Evolutionary conservation across 129 eudicot genomes (phyloP).

Genomic region (Heracleum sosnowskyi): DNA sequence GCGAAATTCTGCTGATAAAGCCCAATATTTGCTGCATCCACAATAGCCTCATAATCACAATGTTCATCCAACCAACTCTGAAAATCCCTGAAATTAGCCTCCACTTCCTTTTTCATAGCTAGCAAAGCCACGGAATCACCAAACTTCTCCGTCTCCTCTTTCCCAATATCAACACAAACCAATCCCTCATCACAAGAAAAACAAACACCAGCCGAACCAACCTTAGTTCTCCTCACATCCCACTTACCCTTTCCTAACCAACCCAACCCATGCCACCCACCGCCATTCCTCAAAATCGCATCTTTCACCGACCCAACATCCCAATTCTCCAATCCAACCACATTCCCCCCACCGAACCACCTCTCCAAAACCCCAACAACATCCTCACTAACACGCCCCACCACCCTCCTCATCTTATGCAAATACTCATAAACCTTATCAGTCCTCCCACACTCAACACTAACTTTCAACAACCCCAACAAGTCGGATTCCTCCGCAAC

Average conservation of each 20-base stretch:
- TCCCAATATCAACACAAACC: constrained; percentile 78
- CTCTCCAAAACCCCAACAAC: constrained; percentile 37
- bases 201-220: constrained; percentile 47
- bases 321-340: constrained; percentile 31
- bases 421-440: constrained; percentile 77
- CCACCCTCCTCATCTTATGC: constrained; percentile 59
- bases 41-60: constrained; percentile 63
- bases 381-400: constrained; percentile 45
- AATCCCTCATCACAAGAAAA: constrained; percentile 49
- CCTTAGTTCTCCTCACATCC: constrained; percentile 35
- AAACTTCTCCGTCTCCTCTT: constrained; percentile 67
- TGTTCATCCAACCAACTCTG: constrained; percentile 76
- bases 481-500: constrained; percentile 57
- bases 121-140: constrained; percentile 59
- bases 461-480: constrained; percentile 60
- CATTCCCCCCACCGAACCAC: constrained; percentile 61
- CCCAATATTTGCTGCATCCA: constrained; percentile 94
- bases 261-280: constrained; percentile 99
- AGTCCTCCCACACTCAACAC: constrained; percentile 45
- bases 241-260: constrained; percentile 81
- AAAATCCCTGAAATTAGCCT: constrained; percentile 67
- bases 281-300: constrained; percentile 52
- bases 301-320: constrained; percentile 49
- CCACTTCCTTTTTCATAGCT: constrained; percentile 63
- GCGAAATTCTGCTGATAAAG: constrained; percentile 90